phyloP scores from a whole-genome alignment of 2,329 filamentous ascomycete species.

The Paecilomyces fulvus region DNA sequence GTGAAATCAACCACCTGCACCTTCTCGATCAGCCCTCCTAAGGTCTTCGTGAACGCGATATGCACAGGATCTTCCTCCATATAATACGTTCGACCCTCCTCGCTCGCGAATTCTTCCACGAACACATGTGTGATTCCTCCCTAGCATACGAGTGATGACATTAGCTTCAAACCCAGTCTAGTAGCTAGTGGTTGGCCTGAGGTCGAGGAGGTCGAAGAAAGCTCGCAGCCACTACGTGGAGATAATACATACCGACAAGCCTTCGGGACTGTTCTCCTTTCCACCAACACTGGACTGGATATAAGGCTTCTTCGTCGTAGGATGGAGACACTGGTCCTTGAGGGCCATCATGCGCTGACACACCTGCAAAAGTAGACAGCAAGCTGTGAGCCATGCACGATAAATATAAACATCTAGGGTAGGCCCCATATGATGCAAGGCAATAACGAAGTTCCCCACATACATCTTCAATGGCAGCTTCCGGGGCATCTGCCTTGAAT shows the following conservation, averaged over 20 bases:
- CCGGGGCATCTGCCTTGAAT: not conserved
- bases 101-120: constrained; percentile 52
- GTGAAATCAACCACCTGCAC: not conserved
- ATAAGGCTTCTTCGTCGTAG: constrained; percentile 47
- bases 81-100: constrained; percentile 56
- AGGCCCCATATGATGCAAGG: not conserved
- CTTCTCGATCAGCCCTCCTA: not conserved
- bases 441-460: not conserved
- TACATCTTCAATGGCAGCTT: not conserved
- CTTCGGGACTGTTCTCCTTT: constrained; percentile 50
- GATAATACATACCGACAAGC: constrained; percentile 39
- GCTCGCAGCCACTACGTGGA: not conserved
- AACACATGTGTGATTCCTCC: constrained; percentile 56
- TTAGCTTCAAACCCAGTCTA: not conserved
- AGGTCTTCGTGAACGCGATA: constrained; percentile 37
- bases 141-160: constrained; percentile 20
- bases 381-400: not conserved
- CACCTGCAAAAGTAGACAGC: constrained; percentile 28
- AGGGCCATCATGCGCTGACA: constrained; percentile 47
- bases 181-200: not conserved
- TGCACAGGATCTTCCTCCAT: constrained; percentile 53
- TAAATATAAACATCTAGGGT: not conserved
- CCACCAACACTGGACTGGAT: constrained; percentile 49
- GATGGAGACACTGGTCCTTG: constrained; percentile 46
- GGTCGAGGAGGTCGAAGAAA: not conserved